Evolutionary conservation across 331 rosid genomes (phyloP).

Genomic region (Stylosanthes scabra): DNA sequence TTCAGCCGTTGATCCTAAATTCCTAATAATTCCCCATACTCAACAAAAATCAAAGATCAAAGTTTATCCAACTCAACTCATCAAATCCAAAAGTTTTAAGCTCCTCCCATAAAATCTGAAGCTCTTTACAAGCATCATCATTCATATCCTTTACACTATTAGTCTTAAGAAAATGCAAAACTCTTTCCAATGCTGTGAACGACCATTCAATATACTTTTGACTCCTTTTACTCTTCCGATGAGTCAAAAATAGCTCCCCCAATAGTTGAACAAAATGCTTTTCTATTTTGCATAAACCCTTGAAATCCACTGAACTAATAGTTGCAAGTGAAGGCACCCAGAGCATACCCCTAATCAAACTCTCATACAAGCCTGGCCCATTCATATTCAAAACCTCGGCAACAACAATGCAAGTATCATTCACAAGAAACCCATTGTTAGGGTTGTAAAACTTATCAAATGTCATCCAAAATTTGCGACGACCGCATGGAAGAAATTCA

Average conservation of each 20-base stretch:
- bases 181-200: background rate
- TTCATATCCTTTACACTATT: conserved; percentile 24
- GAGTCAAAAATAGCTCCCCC: background rate
- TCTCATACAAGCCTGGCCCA: background rate
- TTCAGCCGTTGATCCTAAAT: too few relatives aligned
- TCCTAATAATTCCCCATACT: background rate
- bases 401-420: conserved; percentile 50
- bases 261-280: background rate
- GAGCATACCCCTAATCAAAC: too few relatives aligned
- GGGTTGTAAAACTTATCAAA: conserved; percentile 51
- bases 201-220: background rate
- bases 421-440: conserved; percentile 51
- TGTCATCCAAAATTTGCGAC: conserved; percentile 47
- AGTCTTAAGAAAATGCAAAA: background rate
- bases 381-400: conserved; percentile 51
- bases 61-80: conserved; percentile 25
- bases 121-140: background rate
- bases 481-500: background rate
- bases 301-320: background rate
- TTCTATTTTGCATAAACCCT: conserved; percentile 3
- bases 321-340: too few relatives aligned
- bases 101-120: conserved; percentile 22
- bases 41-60: conserved; percentile 9
- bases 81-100: conserved; percentile 17
- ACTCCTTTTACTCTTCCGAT: background rate